phyloP scores from a whole-genome alignment of 2,329 filamentous ascomycete genomes.

The Colletotrichum liaoningense region DNA sequence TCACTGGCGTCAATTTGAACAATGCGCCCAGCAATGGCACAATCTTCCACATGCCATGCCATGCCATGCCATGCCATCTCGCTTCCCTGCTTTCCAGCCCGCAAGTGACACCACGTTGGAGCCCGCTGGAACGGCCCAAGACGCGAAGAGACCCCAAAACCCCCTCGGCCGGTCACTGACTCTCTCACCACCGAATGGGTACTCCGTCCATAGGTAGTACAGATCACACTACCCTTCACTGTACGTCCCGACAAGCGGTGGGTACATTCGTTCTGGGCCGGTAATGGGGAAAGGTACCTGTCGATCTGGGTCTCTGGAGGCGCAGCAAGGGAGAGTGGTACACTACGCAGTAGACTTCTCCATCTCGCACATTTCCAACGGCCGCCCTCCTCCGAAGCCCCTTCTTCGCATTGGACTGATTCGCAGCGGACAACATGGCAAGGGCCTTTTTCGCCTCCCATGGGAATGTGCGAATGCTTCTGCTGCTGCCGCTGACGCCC shows the following conservation, averaged over 20 bases:
- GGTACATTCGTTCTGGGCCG: conserved; percentile 11
- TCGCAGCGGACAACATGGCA: not conserved
- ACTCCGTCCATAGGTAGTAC: not conserved
- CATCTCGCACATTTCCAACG: not conserved
- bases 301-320: conserved; percentile 33
- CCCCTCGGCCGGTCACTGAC: conserved; percentile 9
- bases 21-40: not conserved
- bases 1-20: not conserved
- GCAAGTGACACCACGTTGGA: conserved; percentile 18
- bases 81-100: not conserved
- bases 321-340: conserved; percentile 26
- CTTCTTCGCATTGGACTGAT: not conserved
- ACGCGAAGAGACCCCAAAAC: not conserved
- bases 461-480: conserved; percentile 26
- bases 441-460: conserved; percentile 5
- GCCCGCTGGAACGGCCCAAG: conserved; percentile 23
- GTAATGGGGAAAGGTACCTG: conserved; percentile 23
- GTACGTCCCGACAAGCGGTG: not conserved
- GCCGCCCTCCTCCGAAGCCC: not conserved
- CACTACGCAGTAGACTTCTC: not conserved
- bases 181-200: conserved; percentile 12
- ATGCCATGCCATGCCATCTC: not conserved
- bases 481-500: conserved; percentile 1
- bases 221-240: too few species aligned
- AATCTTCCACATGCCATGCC: not conserved